These are phyloP conservation scores for Globisporangium viniferum DNA, from an alignment of 352 stramenopile genomes.

Conservation along the genomic window DNA sequence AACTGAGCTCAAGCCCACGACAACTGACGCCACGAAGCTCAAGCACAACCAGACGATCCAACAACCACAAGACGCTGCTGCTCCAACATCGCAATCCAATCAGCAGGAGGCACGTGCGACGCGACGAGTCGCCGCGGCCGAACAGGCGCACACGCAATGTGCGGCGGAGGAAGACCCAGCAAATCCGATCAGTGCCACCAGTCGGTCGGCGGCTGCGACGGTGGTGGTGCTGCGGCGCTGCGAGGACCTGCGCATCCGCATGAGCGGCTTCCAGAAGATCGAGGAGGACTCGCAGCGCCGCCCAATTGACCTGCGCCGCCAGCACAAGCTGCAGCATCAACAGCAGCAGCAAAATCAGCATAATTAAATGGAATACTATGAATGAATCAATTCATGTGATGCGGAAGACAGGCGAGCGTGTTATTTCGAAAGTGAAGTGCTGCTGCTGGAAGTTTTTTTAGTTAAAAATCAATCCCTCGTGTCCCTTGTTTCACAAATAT, in stretches of 20 bases:
- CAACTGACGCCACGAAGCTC: background rate
- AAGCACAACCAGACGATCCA: slow-evolving; percentile 1
- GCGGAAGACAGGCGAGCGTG: background rate
- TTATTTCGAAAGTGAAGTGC: background rate
- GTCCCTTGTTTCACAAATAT: background rate
- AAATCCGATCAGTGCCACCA: background rate
- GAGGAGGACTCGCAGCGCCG: slow-evolving; percentile 51
- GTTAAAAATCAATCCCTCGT: background rate
- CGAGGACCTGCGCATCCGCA: slow-evolving; percentile 62
- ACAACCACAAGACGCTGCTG: slow-evolving; percentile 1
- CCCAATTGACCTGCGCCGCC: slow-evolving; percentile 25
- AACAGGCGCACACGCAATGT: background rate
- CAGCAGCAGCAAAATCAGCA: slow-evolving; percentile 13
- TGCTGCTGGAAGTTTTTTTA: background rate
- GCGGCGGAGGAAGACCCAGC: background rate
- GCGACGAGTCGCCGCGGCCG: background rate
- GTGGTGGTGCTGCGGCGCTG: slow-evolving; percentile 61
- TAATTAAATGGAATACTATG: background rate
- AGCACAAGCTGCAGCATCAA: slow-evolving; percentile 17
- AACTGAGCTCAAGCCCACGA: background rate
- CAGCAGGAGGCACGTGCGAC: background rate
- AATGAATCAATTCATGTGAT: background rate
- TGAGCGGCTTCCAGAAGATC: slow-evolving; percentile 78
- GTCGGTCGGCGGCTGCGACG: background rate
- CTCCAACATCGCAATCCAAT: slow-evolving; percentile 2